Percentiles rank a stretch among this genome's conserved stretches.
These are phyloP conservation scores for Akanthomyces muscarius DNA, from an alignment of 2,329 filamentous ascomycete species.

Conservation along the genomic window DNA sequence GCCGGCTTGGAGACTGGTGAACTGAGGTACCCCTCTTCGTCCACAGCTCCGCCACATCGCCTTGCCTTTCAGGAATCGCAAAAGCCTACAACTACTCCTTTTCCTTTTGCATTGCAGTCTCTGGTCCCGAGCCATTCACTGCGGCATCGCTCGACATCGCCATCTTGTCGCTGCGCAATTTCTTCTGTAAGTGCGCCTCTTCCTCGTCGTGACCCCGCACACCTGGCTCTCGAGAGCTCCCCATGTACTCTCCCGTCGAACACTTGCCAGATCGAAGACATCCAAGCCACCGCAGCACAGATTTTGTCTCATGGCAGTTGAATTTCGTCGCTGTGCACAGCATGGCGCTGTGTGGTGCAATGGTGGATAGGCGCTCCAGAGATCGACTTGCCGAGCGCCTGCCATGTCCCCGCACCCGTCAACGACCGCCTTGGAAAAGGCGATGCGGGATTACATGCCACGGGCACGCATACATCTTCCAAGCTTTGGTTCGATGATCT, in stretches of 20 bases:
- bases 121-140: background rate
- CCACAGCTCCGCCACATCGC: background rate
- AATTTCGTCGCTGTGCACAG: background rate
- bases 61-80: background rate
- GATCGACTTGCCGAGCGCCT: background rate
- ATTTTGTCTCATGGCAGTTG: background rate
- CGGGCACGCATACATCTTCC: background rate
- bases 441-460: slow-evolving; percentile 12
- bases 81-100: background rate
- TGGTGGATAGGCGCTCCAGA: background rate
- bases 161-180: background rate
- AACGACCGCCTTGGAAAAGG: background rate
- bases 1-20: background rate
- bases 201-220: slow-evolving; percentile 7
- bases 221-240: background rate
- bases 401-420: background rate
- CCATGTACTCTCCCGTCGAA: background rate
- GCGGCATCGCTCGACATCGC: background rate
- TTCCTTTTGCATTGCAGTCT: background rate
- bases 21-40: slow-evolving; percentile 11
- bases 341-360: background rate
- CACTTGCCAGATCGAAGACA: background rate
- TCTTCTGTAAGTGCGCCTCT: slow-evolving; percentile 9
- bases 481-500: background rate
- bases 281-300: background rate